Percentiles rank a stretch among this genome's conserved stretches.
These are phyloP conservation scores for Pseudonitzschia multiseries DNA, from an alignment of 108 stramenopile species.

Conservation along the genomic window DNA sequence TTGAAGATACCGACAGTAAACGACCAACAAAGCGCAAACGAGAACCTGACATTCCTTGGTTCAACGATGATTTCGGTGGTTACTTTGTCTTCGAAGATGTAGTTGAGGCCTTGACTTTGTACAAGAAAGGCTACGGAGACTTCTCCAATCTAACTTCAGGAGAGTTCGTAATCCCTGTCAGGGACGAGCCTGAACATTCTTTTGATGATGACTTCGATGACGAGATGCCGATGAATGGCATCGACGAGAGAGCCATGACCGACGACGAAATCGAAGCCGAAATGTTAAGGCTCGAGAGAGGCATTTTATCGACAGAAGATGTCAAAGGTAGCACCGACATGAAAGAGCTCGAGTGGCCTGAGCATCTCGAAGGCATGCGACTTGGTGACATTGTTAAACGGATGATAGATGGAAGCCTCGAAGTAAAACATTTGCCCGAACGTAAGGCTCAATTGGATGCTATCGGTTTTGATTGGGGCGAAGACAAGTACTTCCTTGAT, in stretches of 20 bases:
- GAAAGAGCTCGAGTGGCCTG: constrained; percentile 61
- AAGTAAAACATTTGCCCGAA: constrained; percentile 79
- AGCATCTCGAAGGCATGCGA: constrained; percentile 79
- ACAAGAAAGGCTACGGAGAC: constrained; percentile 62
- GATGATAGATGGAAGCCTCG: constrained; percentile 85
- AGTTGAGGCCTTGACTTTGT: constrained; percentile 79
- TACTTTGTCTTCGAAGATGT: constrained; percentile 89
- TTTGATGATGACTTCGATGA: constrained; percentile 41
- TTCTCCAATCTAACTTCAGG: constrained; percentile 65
- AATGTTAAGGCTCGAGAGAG: constrained; percentile 34
- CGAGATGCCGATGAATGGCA: constrained; percentile 24
- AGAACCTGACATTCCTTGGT: constrained; percentile 73
- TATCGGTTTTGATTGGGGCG: constrained; percentile 92
- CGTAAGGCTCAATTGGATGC: constrained; percentile 79
- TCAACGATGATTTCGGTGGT: constrained; percentile 88
- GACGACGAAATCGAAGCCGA: constrained; percentile 40
- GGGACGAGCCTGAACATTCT: constrained; percentile 36
- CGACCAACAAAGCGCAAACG: constrained; percentile 67
- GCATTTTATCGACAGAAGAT: constrained; percentile 19
- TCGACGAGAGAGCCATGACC: constrained; percentile 25
- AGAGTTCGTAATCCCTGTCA: constrained; percentile 65
- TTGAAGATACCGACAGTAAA: constrained; percentile 59
- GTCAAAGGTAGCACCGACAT: constrained; percentile 6
- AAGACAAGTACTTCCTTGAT: constrained; percentile 72
- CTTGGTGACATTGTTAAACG: constrained; percentile 72